These are phyloP conservation scores for Pisolithus tinctorius DNA, from an alignment of 768 basidiomycete genomes.

Conservation along the genomic window DNA sequence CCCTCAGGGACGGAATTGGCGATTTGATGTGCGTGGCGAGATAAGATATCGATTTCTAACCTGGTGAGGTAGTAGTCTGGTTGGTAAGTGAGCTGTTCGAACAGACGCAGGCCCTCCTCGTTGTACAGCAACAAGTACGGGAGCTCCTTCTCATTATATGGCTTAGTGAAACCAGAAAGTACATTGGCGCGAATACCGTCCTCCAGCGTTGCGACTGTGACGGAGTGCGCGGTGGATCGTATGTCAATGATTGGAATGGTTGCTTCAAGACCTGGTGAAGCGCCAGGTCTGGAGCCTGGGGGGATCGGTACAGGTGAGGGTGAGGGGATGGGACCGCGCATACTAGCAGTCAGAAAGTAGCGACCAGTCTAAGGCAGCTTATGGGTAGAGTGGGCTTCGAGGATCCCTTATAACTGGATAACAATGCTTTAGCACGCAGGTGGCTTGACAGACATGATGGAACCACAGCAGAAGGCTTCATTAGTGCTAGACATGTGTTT, in stretches of 20 bases:
- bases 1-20: slow-evolving; percentile 1
- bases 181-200: neutral
- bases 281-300: neutral
- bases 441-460: neutral
- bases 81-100: slow-evolving; percentile 6
- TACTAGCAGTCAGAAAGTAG: neutral
- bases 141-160: slow-evolving; percentile 4
- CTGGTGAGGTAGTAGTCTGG: slow-evolving; percentile 4
- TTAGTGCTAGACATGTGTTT: too few species aligned
- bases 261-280: neutral
- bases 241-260: slow-evolving; percentile 2
- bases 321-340: neutral
- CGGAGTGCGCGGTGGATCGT: neutral
- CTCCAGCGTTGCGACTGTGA: neutral
- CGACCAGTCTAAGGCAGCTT: neutral
- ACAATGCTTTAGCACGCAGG: neutral
- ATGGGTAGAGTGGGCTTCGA: neutral
- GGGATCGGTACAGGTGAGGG: neutral
- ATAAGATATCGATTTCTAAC: slow-evolving; percentile 2
- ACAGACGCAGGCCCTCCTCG: slow-evolving; percentile 5
- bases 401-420: neutral
- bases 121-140: slow-evolving; percentile 4
- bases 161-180: neutral
- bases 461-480: neutral
- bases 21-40: neutral